Evolutionary conservation across 2,329 filamentous ascomycete genomes (phyloP), one percentile per base, ranked within the genome.

Genomic region (Verticillium tricorpus): DNA sequence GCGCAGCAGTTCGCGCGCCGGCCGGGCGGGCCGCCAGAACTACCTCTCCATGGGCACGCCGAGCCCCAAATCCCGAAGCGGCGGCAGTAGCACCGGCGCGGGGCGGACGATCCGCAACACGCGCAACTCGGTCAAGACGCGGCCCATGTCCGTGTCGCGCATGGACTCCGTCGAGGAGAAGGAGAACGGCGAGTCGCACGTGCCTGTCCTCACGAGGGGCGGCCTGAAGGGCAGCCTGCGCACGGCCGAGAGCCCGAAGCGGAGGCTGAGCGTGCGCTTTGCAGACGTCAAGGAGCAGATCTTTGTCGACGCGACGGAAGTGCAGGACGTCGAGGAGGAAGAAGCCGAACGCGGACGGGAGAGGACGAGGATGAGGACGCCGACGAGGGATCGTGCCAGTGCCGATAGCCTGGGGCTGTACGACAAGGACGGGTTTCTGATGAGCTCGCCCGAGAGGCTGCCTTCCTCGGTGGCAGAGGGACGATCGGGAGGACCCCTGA

Each of bases 41-140:
- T 85, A 84, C 64, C 74, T 83, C 50, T 75, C 74, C 63, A 70
- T 84, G 2, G 79, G 75, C n/a, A 72, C 67, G 25, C 62, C 67
- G 9, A 72, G 67, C 37, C 64, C 64, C 25, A 66, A 63, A 56
- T 50, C 45, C 2, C 45, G 45, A n/a, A 68, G 59, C 39, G 61
- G 60, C 32, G 61, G 61, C 5, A 15, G 40, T 6, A 22, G 22
- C 17, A n/a, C 2, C 8, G 17, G 40, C 17, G 28, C 28, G 28
- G 55, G 25, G 25, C 58, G 25, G 7, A 58, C 60, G 25, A 61
- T 60, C 60, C 57, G 56, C 28, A 56, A 50, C 14, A 52, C 58
- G 14, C 61, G 60, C 2, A 65, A 61, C 39, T 61, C 60, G 1
- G 61, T 62, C 17, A 35, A 45, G 45, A 31, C 32, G 45, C 31